Conservation (phyloP, 371 early-diverging fungal genomes). For the Conidiobolus incongruus region DNA sequence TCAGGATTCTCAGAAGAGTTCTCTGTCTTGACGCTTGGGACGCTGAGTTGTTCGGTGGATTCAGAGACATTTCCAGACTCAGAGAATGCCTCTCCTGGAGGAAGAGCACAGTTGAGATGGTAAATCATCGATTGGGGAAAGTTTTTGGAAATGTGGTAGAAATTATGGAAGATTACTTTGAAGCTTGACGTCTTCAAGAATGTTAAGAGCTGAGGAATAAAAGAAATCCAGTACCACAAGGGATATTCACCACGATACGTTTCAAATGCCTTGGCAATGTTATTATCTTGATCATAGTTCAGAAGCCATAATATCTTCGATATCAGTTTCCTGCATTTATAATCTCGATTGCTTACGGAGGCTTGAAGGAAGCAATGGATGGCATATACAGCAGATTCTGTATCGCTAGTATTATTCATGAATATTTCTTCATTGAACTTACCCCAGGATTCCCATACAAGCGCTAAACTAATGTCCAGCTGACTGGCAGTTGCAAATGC, state of each 20-base stretch:
- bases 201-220: slow-evolving; percentile 84
- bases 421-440: slow-evolving; percentile 82
- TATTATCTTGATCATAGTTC: slow-evolving; percentile 56
- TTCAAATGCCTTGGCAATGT: slow-evolving; percentile 60
- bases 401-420: slow-evolving; percentile 40
- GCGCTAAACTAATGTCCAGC: slow-evolving; percentile 65
- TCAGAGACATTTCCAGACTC: slow-evolving; percentile 5
- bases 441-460: slow-evolving; percentile 97
- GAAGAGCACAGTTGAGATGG: neutral
- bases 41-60: slow-evolving; percentile 5
- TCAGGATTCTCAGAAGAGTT: slow-evolving; percentile 62
- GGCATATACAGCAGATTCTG: slow-evolving; percentile 73
- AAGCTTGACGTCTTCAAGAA: slow-evolving; percentile 59
- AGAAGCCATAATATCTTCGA: slow-evolving; percentile 86
- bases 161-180: slow-evolving; percentile 48
- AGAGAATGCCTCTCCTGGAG: slow-evolving; percentile 8
- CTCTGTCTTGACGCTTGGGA: slow-evolving; percentile 27
- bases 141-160: slow-evolving; percentile 80
- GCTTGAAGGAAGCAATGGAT: slow-evolving; percentile 95
- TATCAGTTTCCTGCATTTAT: slow-evolving; percentile 71
- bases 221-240: slow-evolving; percentile 94
- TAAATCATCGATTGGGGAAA: slow-evolving; percentile 61
- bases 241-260: slow-evolving; percentile 75
- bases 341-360: slow-evolving; percentile 64
- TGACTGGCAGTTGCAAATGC: slow-evolving; percentile 89